Conservation (phyloP, 2,329 filamentous ascomycete species). For the Colletotrichum orchidophilum region DNA sequence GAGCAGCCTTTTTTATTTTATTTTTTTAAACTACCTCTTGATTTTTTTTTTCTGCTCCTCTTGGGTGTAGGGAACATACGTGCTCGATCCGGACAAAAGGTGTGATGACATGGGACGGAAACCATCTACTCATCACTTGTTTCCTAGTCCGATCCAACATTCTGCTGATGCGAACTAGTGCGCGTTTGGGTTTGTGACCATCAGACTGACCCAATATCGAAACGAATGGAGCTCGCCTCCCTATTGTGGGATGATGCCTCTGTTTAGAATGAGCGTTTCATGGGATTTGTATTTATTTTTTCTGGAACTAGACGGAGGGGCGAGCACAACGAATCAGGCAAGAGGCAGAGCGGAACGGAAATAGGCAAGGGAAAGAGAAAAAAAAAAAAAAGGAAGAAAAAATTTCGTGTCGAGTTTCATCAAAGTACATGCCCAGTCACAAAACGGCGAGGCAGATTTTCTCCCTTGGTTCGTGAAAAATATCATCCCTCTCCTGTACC, state of each 20-base stretch:
- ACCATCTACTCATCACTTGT: neutral
- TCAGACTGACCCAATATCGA: neutral
- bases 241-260: neutral
- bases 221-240: neutral
- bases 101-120: slow-evolving; percentile 18
- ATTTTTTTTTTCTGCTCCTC: neutral
- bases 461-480: neutral
- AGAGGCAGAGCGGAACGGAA: neutral
- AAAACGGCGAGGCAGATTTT: neutral
- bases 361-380: neutral
- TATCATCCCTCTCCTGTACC: neutral
- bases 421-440: neutral
- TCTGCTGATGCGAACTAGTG: neutral
- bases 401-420: neutral
- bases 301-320: neutral
- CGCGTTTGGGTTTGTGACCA: neutral
- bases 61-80: neutral
- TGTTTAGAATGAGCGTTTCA: neutral
- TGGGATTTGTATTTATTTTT: neutral
- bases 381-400: neutral
- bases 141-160: neutral
- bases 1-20: neutral
- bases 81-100: neutral
- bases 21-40: neutral
- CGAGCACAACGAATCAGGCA: neutral